phyloP scores from a whole-genome alignment of 495 filamentous ascomycete genomes.

The Alectoria sarmentosa region DNA sequence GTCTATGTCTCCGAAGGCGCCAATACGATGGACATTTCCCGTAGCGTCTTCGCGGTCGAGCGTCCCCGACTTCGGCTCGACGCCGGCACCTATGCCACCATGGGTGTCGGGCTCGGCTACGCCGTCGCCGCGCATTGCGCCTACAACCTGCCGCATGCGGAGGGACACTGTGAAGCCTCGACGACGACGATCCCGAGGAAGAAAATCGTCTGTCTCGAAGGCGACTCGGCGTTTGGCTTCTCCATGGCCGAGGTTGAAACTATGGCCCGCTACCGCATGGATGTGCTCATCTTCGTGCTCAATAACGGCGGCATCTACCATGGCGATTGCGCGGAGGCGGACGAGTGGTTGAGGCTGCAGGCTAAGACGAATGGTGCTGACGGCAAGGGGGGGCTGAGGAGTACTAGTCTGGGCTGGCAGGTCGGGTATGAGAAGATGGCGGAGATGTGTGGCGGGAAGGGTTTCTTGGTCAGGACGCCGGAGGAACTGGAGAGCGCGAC shows the following conservation, averaged over 20 bases:
- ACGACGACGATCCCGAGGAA: too few relatives aligned
- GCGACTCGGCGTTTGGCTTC: conserved; percentile 58
- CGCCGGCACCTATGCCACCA: conserved; percentile 59
- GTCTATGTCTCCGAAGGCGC: conserved; percentile 61
- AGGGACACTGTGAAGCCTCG: conserved; percentile 16
- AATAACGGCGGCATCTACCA: conserved; percentile 62
- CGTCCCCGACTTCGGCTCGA: conserved; percentile 55
- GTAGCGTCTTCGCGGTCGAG: conserved; percentile 50
- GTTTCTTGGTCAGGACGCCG: conserved; percentile 46
- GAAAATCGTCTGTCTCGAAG: conserved; percentile 57
- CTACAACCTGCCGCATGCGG: conserved; percentile 42
- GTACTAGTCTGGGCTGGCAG: conserved; percentile 51
- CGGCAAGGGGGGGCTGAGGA: conserved; percentile 39
- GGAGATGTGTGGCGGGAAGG: conserved; percentile 49
- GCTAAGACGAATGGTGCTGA: conserved; percentile 35
- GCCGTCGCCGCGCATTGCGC: conserved; percentile 56
- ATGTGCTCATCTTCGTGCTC: conserved; percentile 54
- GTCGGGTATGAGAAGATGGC: conserved; percentile 54
- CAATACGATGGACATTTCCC: conserved; percentile 62
- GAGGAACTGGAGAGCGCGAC: conserved; percentile 48
- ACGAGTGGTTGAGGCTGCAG: conserved; percentile 38
- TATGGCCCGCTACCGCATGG: conserved; percentile 55
- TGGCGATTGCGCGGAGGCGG: conserved; percentile 40
- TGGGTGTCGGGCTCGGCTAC: conserved; percentile 61
- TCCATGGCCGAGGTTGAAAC: conserved; percentile 60